These are phyloP conservation scores for Fusarium nanum DNA, from an alignment of 2,329 filamentous ascomycete genomes.

Conservation along the genomic window DNA sequence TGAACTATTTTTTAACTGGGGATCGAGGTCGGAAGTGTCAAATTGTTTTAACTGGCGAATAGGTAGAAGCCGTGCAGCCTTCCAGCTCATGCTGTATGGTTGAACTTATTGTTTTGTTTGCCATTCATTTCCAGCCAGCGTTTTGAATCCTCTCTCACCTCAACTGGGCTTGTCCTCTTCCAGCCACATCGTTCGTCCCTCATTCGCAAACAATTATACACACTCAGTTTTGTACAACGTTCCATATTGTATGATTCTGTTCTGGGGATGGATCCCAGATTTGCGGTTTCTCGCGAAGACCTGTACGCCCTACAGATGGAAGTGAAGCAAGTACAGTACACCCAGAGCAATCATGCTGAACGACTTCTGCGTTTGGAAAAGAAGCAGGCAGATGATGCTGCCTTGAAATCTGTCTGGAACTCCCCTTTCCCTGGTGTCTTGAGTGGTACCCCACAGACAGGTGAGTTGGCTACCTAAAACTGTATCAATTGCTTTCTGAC, in stretches of 20 bases:
- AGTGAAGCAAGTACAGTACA: conserved; percentile 73
- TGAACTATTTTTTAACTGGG: conserved; percentile 50
- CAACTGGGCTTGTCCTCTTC: neutral
- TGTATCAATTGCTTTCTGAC: conserved; percentile 26
- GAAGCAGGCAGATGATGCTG: conserved; percentile 74
- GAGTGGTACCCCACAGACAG: conserved; percentile 86
- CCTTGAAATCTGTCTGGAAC: conserved; percentile 88
- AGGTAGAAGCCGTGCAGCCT: conserved; percentile 9
- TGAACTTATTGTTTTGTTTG: conserved; percentile 20
- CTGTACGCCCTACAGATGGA: conserved; percentile 77
- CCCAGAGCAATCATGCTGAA: conserved; percentile 72
- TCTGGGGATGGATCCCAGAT: conserved; percentile 72
- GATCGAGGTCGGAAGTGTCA: conserved; percentile 50
- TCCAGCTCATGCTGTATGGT: conserved; percentile 28
- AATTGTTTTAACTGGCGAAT: conserved; percentile 16
- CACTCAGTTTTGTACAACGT: neutral
- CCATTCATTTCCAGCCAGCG: conserved; percentile 22
- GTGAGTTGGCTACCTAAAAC: conserved; percentile 61
- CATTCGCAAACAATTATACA: neutral
- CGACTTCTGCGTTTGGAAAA: conserved; percentile 72
- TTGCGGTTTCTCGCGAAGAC: conserved; percentile 70
- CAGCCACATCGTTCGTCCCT: neutral
- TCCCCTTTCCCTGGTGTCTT: conserved; percentile 91
- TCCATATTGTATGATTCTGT: conserved; percentile 2
- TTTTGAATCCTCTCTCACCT: conserved; percentile 9